These are phyloP conservation scores for Verruconis gallopava DNA, from an alignment of 2,329 filamentous ascomycete genomes.

Conservation along the genomic window DNA sequence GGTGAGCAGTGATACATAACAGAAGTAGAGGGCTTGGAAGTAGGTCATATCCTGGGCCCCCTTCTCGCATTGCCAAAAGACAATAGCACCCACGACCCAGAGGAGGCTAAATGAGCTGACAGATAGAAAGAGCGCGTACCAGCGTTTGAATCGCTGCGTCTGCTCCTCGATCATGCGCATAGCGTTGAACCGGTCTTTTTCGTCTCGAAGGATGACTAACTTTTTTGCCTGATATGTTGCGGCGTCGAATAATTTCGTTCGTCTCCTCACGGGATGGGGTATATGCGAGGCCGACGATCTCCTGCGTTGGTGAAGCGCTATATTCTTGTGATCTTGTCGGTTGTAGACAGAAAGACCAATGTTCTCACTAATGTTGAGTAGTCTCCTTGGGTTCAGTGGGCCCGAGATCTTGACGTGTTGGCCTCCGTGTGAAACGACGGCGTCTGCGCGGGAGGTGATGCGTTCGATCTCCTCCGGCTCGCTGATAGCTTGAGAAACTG, in stretches of 20 bases:
- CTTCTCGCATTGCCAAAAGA: slow-evolving; percentile 54
- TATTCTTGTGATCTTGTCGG: background rate
- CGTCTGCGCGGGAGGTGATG: slow-evolving; percentile 16
- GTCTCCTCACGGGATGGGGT: background rate
- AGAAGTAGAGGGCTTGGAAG: slow-evolving; percentile 74
- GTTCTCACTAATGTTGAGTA: background rate
- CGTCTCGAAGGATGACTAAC: slow-evolving; percentile 42
- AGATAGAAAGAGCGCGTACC: slow-evolving; percentile 60
- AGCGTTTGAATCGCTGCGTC: slow-evolving; percentile 54
- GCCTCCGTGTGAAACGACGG: background rate
- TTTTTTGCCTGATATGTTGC: slow-evolving; percentile 23
- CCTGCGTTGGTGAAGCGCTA: background rate
- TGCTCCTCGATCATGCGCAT: slow-evolving; percentile 69
- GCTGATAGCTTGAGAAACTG: slow-evolving; percentile 41
- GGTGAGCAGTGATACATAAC: slow-evolving; percentile 69
- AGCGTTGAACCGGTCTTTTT: slow-evolving; percentile 56
- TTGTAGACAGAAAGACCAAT: background rate
- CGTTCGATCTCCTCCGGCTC: slow-evolving; percentile 35
- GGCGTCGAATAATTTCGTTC: slow-evolving; percentile 2
- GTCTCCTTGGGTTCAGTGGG: slow-evolving; percentile 1
- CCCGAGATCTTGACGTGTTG: slow-evolving; percentile 6
- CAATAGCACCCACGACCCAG: slow-evolving; percentile 67
- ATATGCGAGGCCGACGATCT: background rate
- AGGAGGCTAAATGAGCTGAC: slow-evolving; percentile 55
- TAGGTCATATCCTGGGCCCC: slow-evolving; percentile 50